Evolutionary conservation across 495 filamentous ascomycete species (phyloP), one percentile per base, ranked within the genome.

Genomic region (Lichina pygmaea): DNA sequence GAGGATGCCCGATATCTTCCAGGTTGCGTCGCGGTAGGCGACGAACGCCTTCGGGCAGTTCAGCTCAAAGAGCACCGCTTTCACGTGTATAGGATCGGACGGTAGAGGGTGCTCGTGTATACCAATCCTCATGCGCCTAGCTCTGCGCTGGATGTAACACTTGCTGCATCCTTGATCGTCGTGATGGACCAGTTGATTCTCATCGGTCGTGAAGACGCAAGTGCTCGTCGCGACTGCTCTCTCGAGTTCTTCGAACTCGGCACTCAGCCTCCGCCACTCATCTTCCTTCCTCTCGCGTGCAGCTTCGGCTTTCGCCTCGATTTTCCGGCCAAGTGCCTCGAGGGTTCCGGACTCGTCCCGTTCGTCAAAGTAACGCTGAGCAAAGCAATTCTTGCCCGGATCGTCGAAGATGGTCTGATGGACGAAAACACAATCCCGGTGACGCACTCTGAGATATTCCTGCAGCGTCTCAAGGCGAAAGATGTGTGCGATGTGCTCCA

Each of bases 41-140:
- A 42, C 50, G 13, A 55, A 40, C 42, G 39, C 49, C 24, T 16
- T 48, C n/a, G 52, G 50, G 39, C 47, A 43, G 32, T 30, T 46
- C 36, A 54, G 50, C 42, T 55, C 52, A 37, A 55, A 48, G 15
- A 54, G 15, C 5, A 55, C 40, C 44, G 47, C 52, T 0, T 43
- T 34, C 42, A 47, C 49, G 45, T 50, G 51, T 44, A 41, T 46
- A 48, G 16, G n/a, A 45, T 46, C 34, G 4, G 24, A 24, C 0
- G 70, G 68, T 0, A 73, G 56, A 12, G 59, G 60, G 45, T 61
- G 48, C 48, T 73, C 69, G 33, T 66, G 58, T 16, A 60, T 47
- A 43, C 49, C 6, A 13, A 70, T 65, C 1, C 55, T 44, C n/a
- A 66, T 53, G 15, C 51, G 42, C 7, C 55, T 49, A 42, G 60